These are phyloP conservation scores for Microcos paniculata DNA, from an alignment of 345 rosid species.

Conservation along the genomic window DNA sequence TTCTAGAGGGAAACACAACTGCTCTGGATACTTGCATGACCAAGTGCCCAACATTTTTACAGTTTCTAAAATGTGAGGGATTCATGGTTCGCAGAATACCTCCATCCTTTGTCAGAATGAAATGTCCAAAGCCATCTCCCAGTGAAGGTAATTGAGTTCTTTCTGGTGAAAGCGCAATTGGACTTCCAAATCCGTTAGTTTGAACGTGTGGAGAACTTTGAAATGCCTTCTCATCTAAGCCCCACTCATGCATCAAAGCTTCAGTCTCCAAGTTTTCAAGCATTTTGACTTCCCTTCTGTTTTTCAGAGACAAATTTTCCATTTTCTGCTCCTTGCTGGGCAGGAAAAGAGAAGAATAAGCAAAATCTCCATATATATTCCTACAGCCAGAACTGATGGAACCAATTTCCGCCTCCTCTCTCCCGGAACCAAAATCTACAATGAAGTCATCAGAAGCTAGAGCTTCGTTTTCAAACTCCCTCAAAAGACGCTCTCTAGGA, in stretches of 20 bases:
- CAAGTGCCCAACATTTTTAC: constrained; percentile 47
- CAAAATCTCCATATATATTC: constrained; percentile 38
- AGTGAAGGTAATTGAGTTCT: constrained; percentile 39
- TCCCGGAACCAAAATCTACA: constrained; percentile 33
- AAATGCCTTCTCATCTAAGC: constrained; percentile 53
- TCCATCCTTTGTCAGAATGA: constrained; percentile 44
- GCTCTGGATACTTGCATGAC: constrained; percentile 62
- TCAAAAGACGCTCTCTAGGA: constrained; percentile 70
- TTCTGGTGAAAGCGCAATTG: constrained; percentile 51
- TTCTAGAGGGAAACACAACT: constrained; percentile 50
- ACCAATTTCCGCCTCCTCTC: constrained; percentile 24
- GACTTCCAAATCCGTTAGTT: constrained; percentile 88
- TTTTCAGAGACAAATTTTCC: constrained; percentile 31
- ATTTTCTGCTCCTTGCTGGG: constrained; percentile 38
- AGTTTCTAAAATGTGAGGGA: constrained; percentile 45
- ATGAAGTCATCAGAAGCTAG: constrained; percentile 48
- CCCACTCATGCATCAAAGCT: constrained; percentile 59
- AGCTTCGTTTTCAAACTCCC: constrained; percentile 75
- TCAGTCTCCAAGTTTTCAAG: constrained; percentile 76
- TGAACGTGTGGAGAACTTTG: constrained; percentile 35
- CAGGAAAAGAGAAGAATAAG: constrained; percentile 33
- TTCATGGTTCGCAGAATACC: constrained; percentile 58
- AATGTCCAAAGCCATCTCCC: constrained; percentile 50
- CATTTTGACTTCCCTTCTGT: constrained; percentile 50
- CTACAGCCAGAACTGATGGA: constrained; percentile 18